phyloP scores from a whole-genome alignment of 2,329 filamentous ascomycete genomes.

The Neofusicoccum ribis region DNA sequence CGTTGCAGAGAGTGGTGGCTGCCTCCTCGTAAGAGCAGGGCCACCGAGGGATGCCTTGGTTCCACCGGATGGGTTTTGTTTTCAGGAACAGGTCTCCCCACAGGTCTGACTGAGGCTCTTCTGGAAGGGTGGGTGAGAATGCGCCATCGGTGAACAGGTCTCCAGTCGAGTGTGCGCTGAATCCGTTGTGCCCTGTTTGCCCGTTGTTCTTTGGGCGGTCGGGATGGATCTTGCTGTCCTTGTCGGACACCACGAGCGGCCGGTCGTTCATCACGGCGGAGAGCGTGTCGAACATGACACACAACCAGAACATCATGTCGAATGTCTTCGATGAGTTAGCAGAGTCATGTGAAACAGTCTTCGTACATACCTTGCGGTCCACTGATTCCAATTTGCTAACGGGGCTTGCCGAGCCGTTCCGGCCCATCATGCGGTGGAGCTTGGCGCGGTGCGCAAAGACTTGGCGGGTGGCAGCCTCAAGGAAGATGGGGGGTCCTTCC shows the following conservation, averaged over 20 bases:
- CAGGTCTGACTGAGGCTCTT: neutral
- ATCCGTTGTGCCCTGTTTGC: neutral
- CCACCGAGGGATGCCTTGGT: slow-evolving; percentile 43
- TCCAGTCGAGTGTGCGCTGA: neutral
- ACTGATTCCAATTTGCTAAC: neutral
- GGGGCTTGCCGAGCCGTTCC: neutral
- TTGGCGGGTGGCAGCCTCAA: slow-evolving; percentile 43
- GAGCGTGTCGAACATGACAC: slow-evolving; percentile 60
- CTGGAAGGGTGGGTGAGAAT: neutral
- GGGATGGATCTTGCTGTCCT: slow-evolving; percentile 44
- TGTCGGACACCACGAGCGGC: slow-evolving; percentile 47
- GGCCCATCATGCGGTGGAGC: slow-evolving; percentile 1
- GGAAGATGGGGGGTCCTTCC: slow-evolving; percentile 39
- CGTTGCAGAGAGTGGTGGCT: slow-evolving; percentile 51
- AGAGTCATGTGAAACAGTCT: rapidly evolving
- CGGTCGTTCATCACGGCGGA: slow-evolving; percentile 56
- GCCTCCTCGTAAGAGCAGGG: slow-evolving; percentile 58
- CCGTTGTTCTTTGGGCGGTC: slow-evolving; percentile 20
- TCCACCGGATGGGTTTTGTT: slow-evolving; percentile 22
- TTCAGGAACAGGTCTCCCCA: slow-evolving; percentile 8
- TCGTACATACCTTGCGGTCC: neutral
- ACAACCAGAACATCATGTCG: slow-evolving; percentile 58
- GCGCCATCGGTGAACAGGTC: neutral
- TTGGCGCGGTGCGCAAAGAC: slow-evolving; percentile 35
- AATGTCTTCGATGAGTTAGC: slow-evolving; percentile 42